Evolutionary conservation across 768 basidiomycete species (phyloP).

Genomic region (Calocybe gangraenosa): DNA sequence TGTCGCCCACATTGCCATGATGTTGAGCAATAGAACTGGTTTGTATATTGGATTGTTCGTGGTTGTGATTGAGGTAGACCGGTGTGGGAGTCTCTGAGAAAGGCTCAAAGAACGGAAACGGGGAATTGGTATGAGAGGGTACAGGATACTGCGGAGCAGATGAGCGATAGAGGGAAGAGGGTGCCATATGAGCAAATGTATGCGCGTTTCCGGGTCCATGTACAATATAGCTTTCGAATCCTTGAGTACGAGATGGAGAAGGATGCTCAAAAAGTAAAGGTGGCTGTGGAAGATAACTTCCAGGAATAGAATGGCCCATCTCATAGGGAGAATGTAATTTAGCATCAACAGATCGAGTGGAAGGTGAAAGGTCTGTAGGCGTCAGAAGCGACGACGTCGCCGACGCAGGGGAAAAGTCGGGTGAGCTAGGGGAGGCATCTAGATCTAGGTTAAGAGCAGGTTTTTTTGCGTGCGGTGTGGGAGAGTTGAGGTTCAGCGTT

Average conservation of each 20-base stretch:
- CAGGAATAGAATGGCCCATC: constrained; percentile 34
- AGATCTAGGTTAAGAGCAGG: constrained; percentile 41
- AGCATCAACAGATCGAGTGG: constrained; percentile 50
- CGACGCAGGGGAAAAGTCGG: constrained; percentile 72
- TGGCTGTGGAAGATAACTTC: constrained; percentile 26
- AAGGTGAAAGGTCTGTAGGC: constrained; percentile 71
- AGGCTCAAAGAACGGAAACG: constrained; percentile 48
- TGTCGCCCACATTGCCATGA: constrained; percentile 10
- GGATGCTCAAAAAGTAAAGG: constrained; percentile 37
- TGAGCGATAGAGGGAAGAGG: constrained; percentile 2
- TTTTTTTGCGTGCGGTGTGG: constrained; percentile 45
- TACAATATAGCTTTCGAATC: constrained; percentile 16
- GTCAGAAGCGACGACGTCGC: constrained; percentile 69
- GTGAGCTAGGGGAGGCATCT: constrained; percentile 49
- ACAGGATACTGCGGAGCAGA: constrained; percentile 19
- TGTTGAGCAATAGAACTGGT: constrained; percentile 8
- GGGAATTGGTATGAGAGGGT: constrained; percentile 11
- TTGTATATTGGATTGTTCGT: constrained; percentile 4
- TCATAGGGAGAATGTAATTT: constrained; percentile 46
- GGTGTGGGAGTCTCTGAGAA: constrained; percentile 42
- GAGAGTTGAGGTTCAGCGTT: constrained; percentile 76
- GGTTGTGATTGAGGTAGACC: constrained; percentile 18
- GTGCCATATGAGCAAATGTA: not conserved
- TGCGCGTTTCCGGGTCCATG: constrained; percentile 1
- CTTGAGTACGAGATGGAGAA: constrained; percentile 18